Percentiles rank a stretch among this genome's conserved stretches.
Conservation (phyloP, 441 rosid species). For the Erysimum cheiri region DNA sequence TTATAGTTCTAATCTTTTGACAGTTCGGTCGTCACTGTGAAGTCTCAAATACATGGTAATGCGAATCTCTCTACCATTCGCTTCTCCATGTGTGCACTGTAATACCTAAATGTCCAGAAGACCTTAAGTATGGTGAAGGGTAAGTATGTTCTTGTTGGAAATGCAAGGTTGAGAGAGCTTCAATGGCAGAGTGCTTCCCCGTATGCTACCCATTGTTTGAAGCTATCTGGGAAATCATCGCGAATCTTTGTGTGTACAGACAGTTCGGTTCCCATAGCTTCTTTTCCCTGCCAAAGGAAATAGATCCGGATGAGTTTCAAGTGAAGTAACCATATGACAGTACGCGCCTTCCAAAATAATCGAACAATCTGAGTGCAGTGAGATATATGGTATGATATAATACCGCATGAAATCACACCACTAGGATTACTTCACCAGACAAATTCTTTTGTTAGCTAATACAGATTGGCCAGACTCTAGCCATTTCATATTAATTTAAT, state of each 20-base stretch:
- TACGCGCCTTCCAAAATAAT: background rate
- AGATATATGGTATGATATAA: slow-evolving; percentile 5
- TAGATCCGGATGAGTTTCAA: slow-evolving; percentile 3
- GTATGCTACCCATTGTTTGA: slow-evolving; percentile 77
- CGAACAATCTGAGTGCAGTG: background rate
- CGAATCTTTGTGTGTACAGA: slow-evolving; percentile 44
- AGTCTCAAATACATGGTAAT: slow-evolving; percentile 20
- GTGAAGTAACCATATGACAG: slow-evolving; percentile 20
- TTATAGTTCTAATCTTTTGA: slow-evolving; percentile 18
- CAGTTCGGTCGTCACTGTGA: slow-evolving; percentile 19
- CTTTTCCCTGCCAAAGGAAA: slow-evolving; percentile 52
- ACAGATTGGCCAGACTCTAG: background rate
- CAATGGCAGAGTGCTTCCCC: slow-evolving; percentile 88
- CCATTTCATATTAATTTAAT: background rate
- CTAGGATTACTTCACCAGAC: background rate
- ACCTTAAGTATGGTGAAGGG: slow-evolving; percentile 6
- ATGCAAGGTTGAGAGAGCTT: slow-evolving; percentile 26
- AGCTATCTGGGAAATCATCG: slow-evolving; percentile 79
- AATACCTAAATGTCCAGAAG: slow-evolving; percentile 17
- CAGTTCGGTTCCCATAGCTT: slow-evolving; percentile 44
- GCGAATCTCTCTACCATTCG: slow-evolving; percentile 26
- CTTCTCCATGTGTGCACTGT: slow-evolving; percentile 30
- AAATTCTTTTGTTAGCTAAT: background rate
- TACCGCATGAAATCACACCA: background rate
- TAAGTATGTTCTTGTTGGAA: slow-evolving; percentile 17